Evolutionary conservation across 1,284 basidiomycete genomes (phyloP), one percentile per base, ranked within the genome.

Genomic region (Coriolopsis trogii): DNA sequence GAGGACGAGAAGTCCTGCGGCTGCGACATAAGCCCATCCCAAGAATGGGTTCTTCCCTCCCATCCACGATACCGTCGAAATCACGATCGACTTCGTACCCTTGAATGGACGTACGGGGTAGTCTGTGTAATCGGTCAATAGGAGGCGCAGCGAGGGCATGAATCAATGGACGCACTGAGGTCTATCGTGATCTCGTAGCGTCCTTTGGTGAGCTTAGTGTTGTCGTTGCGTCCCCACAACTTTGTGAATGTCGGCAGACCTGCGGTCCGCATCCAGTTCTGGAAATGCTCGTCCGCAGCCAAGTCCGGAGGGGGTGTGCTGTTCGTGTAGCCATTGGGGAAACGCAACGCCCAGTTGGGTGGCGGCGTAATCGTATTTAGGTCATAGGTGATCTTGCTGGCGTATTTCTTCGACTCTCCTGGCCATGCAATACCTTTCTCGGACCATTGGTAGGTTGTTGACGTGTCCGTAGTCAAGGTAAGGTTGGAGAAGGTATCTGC

Each of bases 221-320:
- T 70, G 66, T 98, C 96, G 70, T 98, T 98, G 54, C 97, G 80
- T 24, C 87, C 94, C 69, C 91, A 98, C 18, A 98, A 76, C 73
- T 98, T 98, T 37, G 93, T 87, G 74, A 99, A 99, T 1, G 95
- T 98, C 1, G 97, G 96, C 48, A 99, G 74, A 20, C 95, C 96
- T 1, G 97, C 93, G 2, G 94, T 96, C 55, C 96, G 85, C 97
- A 99, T 99, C 97, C 97, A 99, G 63, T 98, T 95, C 73, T 98
- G 95, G 77, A 99, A 98, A 67, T 95, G 95, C 71, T 99, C 93
- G 68, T 99, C 85, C 1, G 70, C 65, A 46, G 76, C 75, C 28
- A 98, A 77, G 66, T 98, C 77, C 10, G 93, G 95, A 29, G 91
- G 83, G n/a, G 78, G 78, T 51, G 77, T 84, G 8, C 73, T 72